Percentiles rank a stretch among this genome's conserved stretches.
phyloP scores from a whole-genome alignment of 495 filamentous ascomycete species.

The Pyrenula massariospora region DNA sequence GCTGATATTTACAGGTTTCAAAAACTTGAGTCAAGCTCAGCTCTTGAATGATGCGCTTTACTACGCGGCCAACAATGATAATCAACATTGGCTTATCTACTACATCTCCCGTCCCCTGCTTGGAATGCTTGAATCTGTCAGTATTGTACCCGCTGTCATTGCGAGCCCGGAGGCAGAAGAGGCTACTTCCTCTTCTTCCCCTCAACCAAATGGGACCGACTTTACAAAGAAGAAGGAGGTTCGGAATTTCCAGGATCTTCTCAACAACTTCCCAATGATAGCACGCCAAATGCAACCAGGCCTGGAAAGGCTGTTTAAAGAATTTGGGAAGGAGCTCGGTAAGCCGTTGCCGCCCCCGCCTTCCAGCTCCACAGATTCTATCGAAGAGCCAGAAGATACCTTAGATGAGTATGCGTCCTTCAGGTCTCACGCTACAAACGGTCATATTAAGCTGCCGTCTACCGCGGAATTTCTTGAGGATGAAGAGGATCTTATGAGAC shows the following conservation, averaged over 20 bases:
- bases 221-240: conserved; percentile 70
- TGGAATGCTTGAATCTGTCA: conserved; percentile 67
- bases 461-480: conserved; percentile 53
- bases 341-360: conserved; percentile 72
- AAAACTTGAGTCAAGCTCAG: conserved; percentile 79
- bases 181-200: conserved; percentile 10
- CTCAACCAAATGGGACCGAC: not conserved
- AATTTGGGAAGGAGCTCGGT: conserved; percentile 77
- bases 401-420: conserved; percentile 13
- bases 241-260: conserved; percentile 76
- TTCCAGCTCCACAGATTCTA: conserved; percentile 38
- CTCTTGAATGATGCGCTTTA: conserved; percentile 78
- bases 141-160: conserved; percentile 48
- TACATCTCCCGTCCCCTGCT: conserved; percentile 90
- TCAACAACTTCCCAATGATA: conserved; percentile 92
- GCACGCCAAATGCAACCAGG: conserved; percentile 93
- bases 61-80: conserved; percentile 71
- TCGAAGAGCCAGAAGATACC: conserved; percentile 16
- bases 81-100: conserved; percentile 90
- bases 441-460: conserved; percentile 26
- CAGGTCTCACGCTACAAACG: conserved; percentile 21
- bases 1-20: conserved; percentile 57
- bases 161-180: conserved; percentile 23
- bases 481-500: conserved; percentile 78
- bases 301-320: conserved; percentile 77